Evolutionary conservation across 768 basidiomycete species (phyloP), one percentile per base, ranked within the genome.

Genomic region (Collybia mongolica): DNA sequence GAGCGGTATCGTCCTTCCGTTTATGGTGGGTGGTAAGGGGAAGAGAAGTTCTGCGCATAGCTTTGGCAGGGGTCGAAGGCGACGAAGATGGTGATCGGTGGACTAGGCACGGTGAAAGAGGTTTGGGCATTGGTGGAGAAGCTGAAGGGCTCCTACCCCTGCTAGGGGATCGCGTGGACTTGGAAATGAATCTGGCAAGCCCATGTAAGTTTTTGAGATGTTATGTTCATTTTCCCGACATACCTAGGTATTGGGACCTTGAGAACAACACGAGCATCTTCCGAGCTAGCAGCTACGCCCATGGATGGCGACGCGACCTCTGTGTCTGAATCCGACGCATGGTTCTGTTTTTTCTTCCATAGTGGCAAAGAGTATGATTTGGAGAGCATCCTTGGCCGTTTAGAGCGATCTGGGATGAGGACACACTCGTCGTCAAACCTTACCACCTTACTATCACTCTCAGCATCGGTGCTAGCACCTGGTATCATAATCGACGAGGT

Each of bases 351-450:
- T 59, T 62, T 71, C 72, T 67, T 77, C 83, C 87, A 90, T 37
- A 90, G 65, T 0, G 88, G 86, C 50, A 90, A 70, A 0, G 84
- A 75, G 55, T 84, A 86, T 3, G 84, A 83, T 59, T 80, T 88
- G 22, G 82, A 82, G 56, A 83, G 62, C 41, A 87, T 68, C 39
- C 75, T 70, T 20, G 82, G 74, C 22, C 75, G 66, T 46, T 73
- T 79, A 3, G 72, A 67, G 44, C 69, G 67, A 14, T 86, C 80
- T n/a, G 88, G 88, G 49, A 91, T 90, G 58, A 91, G 76, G 3
- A 88, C 71, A 52, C 89, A 90, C 59, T 85, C 77, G 46, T 73
- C 71, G 71, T 90, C 81, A 67, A 91, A 91, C 49, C 88, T 78
- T 3, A 90, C 89, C 19, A 72, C 56, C 44, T 72, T 69, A 51